Conservation (phyloP, 2,329 filamentous ascomycete genomes). For the Claviceps digitariae region DNA sequence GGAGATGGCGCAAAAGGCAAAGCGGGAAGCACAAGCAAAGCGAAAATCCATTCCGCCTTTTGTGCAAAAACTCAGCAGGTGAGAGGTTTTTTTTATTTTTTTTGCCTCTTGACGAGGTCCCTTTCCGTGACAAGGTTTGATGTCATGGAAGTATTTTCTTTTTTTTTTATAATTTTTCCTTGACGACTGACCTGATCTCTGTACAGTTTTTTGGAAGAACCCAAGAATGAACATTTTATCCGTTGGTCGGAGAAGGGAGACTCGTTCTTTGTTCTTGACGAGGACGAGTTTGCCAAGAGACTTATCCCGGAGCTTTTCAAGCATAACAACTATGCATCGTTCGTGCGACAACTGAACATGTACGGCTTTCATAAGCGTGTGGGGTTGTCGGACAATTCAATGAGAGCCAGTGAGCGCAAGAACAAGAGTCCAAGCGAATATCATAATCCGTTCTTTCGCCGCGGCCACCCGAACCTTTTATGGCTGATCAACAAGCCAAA, state of each 20-base stretch:
- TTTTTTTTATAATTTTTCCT: too few relatives aligned
- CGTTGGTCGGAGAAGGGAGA: conserved; percentile 95
- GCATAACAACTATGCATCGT: conserved; percentile 96
- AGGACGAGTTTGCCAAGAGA: conserved; percentile 96
- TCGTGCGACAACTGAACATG: conserved; percentile 90
- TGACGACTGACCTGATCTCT: background rate
- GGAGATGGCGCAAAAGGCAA: conserved; percentile 65
- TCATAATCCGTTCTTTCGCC: conserved; percentile 90
- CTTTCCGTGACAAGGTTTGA: too few relatives aligned
- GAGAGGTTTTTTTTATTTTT: conserved; percentile 20
- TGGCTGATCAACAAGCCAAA: conserved; percentile 97
- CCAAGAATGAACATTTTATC: conserved; percentile 87
- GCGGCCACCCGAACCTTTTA: conserved; percentile 78
- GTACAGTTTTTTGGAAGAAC: conserved; percentile 76
- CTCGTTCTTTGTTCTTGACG: conserved; percentile 91
- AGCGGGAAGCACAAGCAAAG: conserved; percentile 77
- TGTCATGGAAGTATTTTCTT: background rate
- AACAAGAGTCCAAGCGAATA: conserved; percentile 98
- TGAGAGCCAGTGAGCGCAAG: conserved; percentile 93
- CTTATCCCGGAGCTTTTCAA: conserved; percentile 97
- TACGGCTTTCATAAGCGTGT: conserved; percentile 97
- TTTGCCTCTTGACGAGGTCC: background rate
- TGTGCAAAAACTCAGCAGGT: conserved; percentile 97
- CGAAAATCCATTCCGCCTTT: conserved; percentile 95
- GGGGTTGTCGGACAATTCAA: conserved; percentile 87